phyloP scores from a whole-genome alignment of 371 early-diverging fungal species.

The Mortierella sp. region DNA sequence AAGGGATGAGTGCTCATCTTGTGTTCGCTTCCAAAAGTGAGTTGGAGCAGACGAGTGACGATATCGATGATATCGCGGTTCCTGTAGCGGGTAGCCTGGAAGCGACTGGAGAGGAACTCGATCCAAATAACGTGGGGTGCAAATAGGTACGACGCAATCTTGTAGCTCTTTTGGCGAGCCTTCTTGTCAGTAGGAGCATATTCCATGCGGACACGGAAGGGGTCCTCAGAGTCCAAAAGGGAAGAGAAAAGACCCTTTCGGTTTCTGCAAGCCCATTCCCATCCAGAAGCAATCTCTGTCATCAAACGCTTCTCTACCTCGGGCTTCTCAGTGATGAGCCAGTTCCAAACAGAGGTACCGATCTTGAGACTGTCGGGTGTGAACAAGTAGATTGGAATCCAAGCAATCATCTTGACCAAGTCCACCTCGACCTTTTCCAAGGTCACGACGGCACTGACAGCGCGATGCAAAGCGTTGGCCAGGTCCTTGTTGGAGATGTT shows the following conservation, averaged over 20 bases:
- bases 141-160: constrained; percentile 72
- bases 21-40: constrained; percentile 75
- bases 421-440: constrained; percentile 70
- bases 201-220: constrained; percentile 91
- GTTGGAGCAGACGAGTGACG: constrained; percentile 79
- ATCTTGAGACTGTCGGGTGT: constrained; percentile 82
- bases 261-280: constrained; percentile 85
- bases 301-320: constrained; percentile 82
- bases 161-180: constrained; percentile 71
- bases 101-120: constrained; percentile 85
- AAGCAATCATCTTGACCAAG: constrained; percentile 82
- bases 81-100: constrained; percentile 83
- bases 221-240: constrained; percentile 71
- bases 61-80: constrained; percentile 79
- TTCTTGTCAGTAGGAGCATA: constrained; percentile 91
- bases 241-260: constrained; percentile 84
- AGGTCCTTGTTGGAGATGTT: constrained; percentile 61
- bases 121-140: constrained; percentile 88
- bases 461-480: constrained; percentile 64
- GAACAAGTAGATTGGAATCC: constrained; percentile 89
- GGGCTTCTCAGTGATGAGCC: constrained; percentile 85
- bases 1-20: constrained; percentile 79
- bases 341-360: constrained; percentile 88
- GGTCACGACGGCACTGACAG: constrained; percentile 57
- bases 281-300: constrained; percentile 83